Evolutionary conservation across 176 grass and related monocot species (phyloP).

Genomic region (Tillandsia leiboldiana): DNA sequence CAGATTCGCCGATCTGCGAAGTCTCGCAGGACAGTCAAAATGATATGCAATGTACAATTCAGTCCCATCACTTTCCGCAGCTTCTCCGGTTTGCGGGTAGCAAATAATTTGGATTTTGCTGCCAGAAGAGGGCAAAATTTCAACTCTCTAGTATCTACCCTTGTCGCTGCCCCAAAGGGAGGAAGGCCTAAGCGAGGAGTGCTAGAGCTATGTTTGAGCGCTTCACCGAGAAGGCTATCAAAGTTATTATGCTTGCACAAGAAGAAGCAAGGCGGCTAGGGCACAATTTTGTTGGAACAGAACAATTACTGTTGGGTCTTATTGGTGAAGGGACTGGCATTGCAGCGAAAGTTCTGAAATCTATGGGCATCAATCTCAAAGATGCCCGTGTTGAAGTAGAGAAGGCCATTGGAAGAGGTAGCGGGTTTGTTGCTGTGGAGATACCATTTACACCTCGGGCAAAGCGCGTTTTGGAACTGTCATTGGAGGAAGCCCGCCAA

Average conservation of each 20-base stretch:
- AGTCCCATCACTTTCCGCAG: constrained; percentile 36
- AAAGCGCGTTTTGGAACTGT: constrained; percentile 86
- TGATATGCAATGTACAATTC: constrained; percentile 36
- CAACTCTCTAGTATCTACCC: constrained; percentile 36
- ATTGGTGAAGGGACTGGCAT: constrained; percentile 83
- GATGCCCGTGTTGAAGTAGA: constrained; percentile 92
- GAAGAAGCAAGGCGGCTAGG: constrained; percentile 86
- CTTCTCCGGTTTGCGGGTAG: constrained; percentile 45
- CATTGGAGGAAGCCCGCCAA: constrained; percentile 90
- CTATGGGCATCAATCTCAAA: constrained; percentile 94
- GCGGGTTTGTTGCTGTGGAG: constrained; percentile 95
- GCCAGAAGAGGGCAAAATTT: constrained; percentile 38
- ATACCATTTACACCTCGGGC: constrained; percentile 97
- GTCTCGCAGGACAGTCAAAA: constrained; percentile 25
- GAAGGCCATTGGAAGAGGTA: constrained; percentile 87
- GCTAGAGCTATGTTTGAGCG: constrained; percentile 79
- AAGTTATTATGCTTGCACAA: constrained; percentile 95
- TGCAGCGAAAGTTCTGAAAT: constrained; percentile 91
- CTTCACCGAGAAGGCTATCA: constrained; percentile 92
- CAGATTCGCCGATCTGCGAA: constrained; percentile 25
- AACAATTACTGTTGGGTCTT: constrained; percentile 83
- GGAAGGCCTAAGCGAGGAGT: constrained; percentile 34
- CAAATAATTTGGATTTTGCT: constrained; percentile 40
- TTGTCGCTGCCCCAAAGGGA: constrained; percentile 33
- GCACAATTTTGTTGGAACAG: constrained; percentile 94